Conservation (phyloP, 2,329 filamentous ascomycete species). For the Herpotrichia juniperi region DNA sequence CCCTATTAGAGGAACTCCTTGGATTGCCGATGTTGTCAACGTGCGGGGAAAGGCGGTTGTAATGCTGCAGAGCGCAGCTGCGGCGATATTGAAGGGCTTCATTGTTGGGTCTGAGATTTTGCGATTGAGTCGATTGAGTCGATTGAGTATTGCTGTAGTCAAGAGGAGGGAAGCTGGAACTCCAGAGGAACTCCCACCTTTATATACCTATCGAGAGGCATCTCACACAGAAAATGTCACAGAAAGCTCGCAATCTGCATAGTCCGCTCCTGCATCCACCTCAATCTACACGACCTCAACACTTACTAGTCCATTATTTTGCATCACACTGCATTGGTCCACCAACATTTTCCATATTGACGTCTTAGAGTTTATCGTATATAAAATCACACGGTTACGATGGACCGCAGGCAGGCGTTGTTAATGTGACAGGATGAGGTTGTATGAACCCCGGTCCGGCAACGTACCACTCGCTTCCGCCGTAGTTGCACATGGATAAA, state of each 20-base stretch:
- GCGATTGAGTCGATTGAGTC: background rate
- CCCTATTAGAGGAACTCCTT: conserved; percentile 25
- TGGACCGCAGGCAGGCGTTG: background rate
- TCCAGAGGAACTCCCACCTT: background rate
- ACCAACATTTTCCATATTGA: conserved; percentile 17
- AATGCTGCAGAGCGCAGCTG: conserved; percentile 24
- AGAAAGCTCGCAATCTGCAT: background rate
- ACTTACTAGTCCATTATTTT: background rate
- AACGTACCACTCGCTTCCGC: conserved; percentile 19
- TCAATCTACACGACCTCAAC: conserved; percentile 7
- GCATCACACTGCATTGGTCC: background rate
- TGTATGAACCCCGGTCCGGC: background rate
- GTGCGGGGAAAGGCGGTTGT: conserved; percentile 23
- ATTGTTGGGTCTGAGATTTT: conserved; percentile 11
- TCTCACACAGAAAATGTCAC: background rate
- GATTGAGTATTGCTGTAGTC: background rate
- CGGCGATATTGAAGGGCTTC: conserved; percentile 26
- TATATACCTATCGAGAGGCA: conserved; percentile 1
- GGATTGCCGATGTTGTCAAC: conserved; percentile 13
- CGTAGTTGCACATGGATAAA: background rate
- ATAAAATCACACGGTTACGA: background rate
- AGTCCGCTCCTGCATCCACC: conserved; percentile 9
- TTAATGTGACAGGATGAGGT: conserved; percentile 11
- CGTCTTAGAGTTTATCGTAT: conserved; percentile 7
- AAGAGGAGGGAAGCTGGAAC: background rate